Evolutionary conservation across 1,139 yeast species (phyloP).

Genomic region (Scheffersomyces stambukii): DNA sequence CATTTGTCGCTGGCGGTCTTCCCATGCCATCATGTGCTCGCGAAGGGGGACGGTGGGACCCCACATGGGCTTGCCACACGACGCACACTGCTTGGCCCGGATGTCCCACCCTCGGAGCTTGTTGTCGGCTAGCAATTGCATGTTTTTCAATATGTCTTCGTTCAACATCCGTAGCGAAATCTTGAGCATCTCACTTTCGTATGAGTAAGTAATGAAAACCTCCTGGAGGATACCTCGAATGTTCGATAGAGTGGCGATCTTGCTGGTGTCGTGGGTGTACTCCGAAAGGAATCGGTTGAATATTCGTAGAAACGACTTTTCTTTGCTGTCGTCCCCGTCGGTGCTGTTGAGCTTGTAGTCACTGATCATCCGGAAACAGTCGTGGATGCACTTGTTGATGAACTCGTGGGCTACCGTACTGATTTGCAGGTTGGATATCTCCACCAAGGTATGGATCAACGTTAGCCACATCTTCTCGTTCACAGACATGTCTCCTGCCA

Average conservation of each 20-base stretch:
- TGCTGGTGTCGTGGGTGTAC: slow-evolving; percentile 21
- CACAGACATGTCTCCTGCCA: slow-evolving; percentile 15
- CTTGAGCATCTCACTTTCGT: slow-evolving; percentile 56
- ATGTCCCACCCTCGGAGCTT: slow-evolving; percentile 61
- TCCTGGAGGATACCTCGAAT: slow-evolving; percentile 61
- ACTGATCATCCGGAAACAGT: slow-evolving; percentile 48
- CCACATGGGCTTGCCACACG: slow-evolving; percentile 65
- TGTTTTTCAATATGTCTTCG: slow-evolving; percentile 45
- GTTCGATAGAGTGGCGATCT: slow-evolving; percentile 48
- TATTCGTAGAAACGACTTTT: slow-evolving; percentile 43
- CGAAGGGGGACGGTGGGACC: slow-evolving; percentile 37
- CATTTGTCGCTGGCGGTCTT: slow-evolving; percentile 18
- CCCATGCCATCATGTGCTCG: slow-evolving; percentile 47
- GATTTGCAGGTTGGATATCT: slow-evolving; percentile 11
- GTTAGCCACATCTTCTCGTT: slow-evolving; percentile 40
- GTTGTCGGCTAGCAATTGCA: slow-evolving; percentile 35
- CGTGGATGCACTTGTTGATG: slow-evolving; percentile 45
- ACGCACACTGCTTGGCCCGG: slow-evolving; percentile 53
- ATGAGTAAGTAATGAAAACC: slow-evolving; percentile 59
- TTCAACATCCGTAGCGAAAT: slow-evolving; percentile 53
- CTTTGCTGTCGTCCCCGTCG: too few species aligned
- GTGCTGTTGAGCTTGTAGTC: slow-evolving; percentile 30
- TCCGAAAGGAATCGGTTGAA: slow-evolving; percentile 46
- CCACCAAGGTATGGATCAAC: slow-evolving; percentile 26
- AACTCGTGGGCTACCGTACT: slow-evolving; percentile 17